phyloP scores from a whole-genome alignment of 345 rosid genomes.

The Melaleuca alternifolia region DNA sequence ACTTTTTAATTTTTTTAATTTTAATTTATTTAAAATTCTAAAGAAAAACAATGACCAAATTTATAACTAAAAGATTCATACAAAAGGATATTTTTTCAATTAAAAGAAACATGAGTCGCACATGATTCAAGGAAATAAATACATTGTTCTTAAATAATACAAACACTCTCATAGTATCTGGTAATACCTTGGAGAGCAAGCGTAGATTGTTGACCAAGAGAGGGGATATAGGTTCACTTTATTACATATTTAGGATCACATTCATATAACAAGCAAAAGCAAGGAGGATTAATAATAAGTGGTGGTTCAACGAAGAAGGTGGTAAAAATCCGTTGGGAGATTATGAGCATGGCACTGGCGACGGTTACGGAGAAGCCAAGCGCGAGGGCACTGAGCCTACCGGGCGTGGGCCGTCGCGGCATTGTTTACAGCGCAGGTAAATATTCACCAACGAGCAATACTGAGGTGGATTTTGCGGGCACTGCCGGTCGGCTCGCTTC shows the following conservation, averaged over 20 bases:
- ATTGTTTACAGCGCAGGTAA: accelerated
- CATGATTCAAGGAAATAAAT: too few species aligned
- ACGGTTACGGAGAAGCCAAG: neutral
- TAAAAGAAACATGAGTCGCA: too few species aligned
- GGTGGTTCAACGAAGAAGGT: neutral
- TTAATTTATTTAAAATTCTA: too few species aligned
- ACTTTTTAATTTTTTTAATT: too few species aligned
- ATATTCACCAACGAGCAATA: neutral
- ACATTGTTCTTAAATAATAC: too few species aligned
- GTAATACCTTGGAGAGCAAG: neutral
- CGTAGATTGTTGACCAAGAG: neutral
- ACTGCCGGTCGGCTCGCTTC: neutral
- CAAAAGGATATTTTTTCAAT: too few species aligned
- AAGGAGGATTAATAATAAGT: neutral
- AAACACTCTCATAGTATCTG: neutral
- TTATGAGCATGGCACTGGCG: neutral
- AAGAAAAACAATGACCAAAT: too few species aligned
- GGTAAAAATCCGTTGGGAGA: neutral
- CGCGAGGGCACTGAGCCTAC: neutral
- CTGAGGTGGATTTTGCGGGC: accelerated
- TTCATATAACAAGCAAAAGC: neutral
- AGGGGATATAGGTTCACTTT: neutral
- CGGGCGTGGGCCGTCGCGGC: neutral
- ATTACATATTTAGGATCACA: neutral
- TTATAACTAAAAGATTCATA: too few species aligned